These are phyloP conservation scores for Silene uniflora DNA, from an alignment of 148 eudicot species.

Conservation along the genomic window DNA sequence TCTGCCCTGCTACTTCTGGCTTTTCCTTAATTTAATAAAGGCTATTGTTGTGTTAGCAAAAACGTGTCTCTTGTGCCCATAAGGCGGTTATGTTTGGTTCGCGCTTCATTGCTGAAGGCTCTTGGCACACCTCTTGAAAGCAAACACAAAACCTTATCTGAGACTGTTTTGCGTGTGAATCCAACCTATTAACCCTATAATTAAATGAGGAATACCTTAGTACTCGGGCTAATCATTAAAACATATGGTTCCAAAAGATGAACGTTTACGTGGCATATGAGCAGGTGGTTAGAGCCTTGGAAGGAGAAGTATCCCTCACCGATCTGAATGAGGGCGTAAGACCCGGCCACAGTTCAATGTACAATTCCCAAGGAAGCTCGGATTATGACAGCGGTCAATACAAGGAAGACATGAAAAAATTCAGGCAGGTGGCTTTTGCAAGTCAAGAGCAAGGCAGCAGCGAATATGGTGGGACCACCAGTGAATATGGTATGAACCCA, in stretches of 20 bases:
- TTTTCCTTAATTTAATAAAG: too few relatives aligned
- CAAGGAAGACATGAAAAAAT: constrained; percentile 76
- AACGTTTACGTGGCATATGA: constrained; percentile 7
- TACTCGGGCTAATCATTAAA: neutral
- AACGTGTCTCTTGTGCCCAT: neutral
- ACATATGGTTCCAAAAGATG: neutral
- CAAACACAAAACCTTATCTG: neutral
- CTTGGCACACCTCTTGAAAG: neutral
- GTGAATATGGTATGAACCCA: constrained; percentile 81
- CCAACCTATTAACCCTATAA: neutral
- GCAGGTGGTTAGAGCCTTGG: constrained; percentile 93
- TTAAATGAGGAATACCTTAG: neutral
- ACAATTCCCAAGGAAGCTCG: constrained; percentile 73
- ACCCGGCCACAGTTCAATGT: constrained; percentile 74
- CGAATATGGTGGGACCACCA: constrained; percentile 76
- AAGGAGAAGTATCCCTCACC: constrained; percentile 81
- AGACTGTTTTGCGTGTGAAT: neutral
- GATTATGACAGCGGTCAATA: constrained; percentile 78
- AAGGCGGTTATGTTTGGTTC: neutral
- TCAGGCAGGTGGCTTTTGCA: constrained; percentile 66
- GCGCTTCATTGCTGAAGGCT: neutral
- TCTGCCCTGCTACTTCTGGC: neutral
- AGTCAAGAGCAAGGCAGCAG: constrained; percentile 77
- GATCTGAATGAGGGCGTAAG: constrained; percentile 75
- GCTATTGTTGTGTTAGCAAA: neutral